Conservation (phyloP, 192 early-diverging fungal genomes). For the Coemansia asiatica region DNA sequence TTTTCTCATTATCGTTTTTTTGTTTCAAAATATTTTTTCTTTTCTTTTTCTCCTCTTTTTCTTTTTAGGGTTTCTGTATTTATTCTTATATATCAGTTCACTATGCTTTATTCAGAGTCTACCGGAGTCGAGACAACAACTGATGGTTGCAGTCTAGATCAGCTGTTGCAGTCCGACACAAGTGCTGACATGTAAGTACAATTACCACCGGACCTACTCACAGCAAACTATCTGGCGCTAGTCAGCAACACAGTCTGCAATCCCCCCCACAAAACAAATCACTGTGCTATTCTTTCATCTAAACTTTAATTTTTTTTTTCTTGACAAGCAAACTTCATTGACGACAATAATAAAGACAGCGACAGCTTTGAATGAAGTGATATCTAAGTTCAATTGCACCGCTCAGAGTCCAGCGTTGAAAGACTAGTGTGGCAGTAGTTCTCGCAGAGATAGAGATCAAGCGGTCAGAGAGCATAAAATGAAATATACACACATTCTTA, state of each 20-base stretch:
- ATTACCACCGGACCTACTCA: background rate
- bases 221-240: no score
- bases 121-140: background rate
- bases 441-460: background rate
- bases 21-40: background rate
- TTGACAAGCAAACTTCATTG: no score
- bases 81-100: background rate
- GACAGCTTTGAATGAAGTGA: no score
- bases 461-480: background rate
- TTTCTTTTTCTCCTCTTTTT: background rate
- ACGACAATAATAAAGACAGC: no score
- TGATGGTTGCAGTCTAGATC: background rate
- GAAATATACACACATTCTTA: background rate
- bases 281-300: no score
- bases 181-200: background rate
- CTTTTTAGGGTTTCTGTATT: background rate
- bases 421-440: no score
- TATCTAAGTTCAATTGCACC: no score
- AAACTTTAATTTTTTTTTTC: no score
- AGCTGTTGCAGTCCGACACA: background rate
- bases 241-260: background rate
- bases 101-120: constrained; percentile 4
- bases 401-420: no score
- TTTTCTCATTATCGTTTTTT: background rate
- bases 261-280: background rate